These are phyloP conservation scores for Coccomyxa sp. DNA, from an alignment of 139 green algal species.

Conservation along the genomic window DNA sequence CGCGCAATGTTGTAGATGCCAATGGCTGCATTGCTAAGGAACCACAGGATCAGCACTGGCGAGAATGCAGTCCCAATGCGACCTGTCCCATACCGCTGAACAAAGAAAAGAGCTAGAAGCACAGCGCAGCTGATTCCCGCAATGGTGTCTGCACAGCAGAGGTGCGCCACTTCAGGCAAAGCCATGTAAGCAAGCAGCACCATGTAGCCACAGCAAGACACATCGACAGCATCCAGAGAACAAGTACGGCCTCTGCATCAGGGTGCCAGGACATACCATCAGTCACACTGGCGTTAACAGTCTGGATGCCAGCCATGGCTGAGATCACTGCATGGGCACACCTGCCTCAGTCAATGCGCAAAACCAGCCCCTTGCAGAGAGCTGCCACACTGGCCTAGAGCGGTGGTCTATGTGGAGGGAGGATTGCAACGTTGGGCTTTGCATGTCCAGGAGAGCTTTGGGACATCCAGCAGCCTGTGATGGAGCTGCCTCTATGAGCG, in stretches of 20 bases:
- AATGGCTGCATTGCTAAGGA: constrained; percentile 22
- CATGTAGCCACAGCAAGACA: not conserved
- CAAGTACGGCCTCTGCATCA: no score
- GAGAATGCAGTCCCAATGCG: constrained; percentile 37
- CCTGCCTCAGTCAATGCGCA: no score
- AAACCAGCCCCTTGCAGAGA: no score
- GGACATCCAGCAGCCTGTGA: no score
- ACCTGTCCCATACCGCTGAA: constrained; percentile 45
- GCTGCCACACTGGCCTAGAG: no score
- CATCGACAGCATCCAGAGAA: not conserved
- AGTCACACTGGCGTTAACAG: not conserved
- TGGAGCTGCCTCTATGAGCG: no score
- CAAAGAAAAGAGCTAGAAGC: constrained; percentile 40
- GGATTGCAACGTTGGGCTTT: no score
- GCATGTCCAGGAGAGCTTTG: no score
- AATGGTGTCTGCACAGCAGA: constrained; percentile 4
- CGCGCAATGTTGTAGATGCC: constrained; percentile 45
- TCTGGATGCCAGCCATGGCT: not conserved
- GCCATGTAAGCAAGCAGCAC: not conserved
- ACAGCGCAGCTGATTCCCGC: constrained; percentile 22
- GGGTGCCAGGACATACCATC: not conserved
- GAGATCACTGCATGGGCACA: not conserved
- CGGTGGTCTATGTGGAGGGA: no score
- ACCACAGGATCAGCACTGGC: constrained; percentile 44
- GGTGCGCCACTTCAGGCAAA: not conserved